Conservation (phyloP, 148 eudicot genomes). For the Limonium bicolor region DNA sequence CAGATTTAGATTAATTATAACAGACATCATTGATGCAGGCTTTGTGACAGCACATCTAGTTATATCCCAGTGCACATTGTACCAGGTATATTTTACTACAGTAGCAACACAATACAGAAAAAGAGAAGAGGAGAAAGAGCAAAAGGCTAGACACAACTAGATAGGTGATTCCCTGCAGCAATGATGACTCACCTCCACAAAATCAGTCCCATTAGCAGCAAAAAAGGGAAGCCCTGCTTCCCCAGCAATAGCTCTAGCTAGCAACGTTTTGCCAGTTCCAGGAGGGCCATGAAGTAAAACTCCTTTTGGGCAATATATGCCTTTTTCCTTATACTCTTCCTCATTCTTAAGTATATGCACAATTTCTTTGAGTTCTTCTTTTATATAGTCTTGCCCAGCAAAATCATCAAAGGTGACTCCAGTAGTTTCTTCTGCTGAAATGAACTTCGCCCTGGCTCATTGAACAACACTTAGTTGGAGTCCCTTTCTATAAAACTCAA, state of each 20-base stretch:
- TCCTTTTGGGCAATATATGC: slow-evolving; percentile 94
- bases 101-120: too few species aligned
- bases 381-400: slow-evolving; percentile 96
- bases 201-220: slow-evolving; percentile 90
- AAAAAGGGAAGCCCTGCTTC: slow-evolving; percentile 96
- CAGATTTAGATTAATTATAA: too few species aligned
- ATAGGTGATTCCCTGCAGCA: neutral
- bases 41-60: too few species aligned
- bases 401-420: slow-evolving; percentile 92
- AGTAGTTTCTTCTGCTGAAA: slow-evolving; percentile 88
- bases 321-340: slow-evolving; percentile 68
- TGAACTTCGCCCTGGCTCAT: slow-evolving; percentile 61
- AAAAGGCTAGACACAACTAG: too few species aligned
- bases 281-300: slow-evolving; percentile 95
- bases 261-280: slow-evolving; percentile 91
- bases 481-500: too few species aligned
- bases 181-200: slow-evolving; percentile 51
- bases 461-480: too few species aligned
- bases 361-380: slow-evolving; percentile 83
- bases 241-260: slow-evolving; percentile 96
- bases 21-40: too few species aligned
- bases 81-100: too few species aligned
- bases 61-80: too few species aligned
- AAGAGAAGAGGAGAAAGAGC: too few species aligned
- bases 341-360: slow-evolving; percentile 74